Conservation (phyloP, 225 moss, liverwort and hornwort species). For the Bryoerythrophyllum caledonicum region DNA sequence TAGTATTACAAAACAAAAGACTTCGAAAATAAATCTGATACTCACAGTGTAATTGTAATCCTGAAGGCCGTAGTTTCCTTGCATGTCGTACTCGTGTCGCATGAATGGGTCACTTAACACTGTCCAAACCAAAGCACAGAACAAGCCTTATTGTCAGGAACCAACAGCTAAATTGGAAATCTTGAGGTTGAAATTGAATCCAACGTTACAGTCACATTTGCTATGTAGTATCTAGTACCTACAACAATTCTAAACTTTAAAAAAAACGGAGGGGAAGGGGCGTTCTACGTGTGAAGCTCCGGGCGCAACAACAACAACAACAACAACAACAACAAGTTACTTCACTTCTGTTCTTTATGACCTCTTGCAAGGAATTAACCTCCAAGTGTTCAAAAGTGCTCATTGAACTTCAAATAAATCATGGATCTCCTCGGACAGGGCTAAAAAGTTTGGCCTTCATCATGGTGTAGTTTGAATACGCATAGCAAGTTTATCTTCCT, state of each 20-base stretch:
- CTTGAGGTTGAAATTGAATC: not conserved
- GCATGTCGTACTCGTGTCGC: slow-evolving; percentile 92
- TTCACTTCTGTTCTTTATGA: not conserved
- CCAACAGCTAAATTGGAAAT: too few relatives aligned
- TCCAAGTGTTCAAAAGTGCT: too few relatives aligned
- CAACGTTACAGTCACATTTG: not conserved
- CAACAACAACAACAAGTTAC: not conserved
- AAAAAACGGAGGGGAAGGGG: too few relatives aligned
- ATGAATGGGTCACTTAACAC: slow-evolving; percentile 89
- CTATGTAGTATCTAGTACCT: not conserved
- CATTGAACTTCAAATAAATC: too few relatives aligned
- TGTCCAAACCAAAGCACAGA: slow-evolving; percentile 40
- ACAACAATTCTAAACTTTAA: not conserved
- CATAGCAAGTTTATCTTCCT: too few relatives aligned
- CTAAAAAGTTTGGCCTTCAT: too few relatives aligned
- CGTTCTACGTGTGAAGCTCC: too few relatives aligned
- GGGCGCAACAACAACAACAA: not conserved
- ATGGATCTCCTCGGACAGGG: too few relatives aligned
- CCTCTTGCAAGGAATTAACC: not conserved
- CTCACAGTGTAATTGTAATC: slow-evolving; percentile 93
- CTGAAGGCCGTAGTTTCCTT: slow-evolving; percentile 71
- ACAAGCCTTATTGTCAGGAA: slow-evolving; percentile 15
- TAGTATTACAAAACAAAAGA: too few relatives aligned
- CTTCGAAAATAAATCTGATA: not conserved
- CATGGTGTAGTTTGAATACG: too few relatives aligned